These are phyloP conservation scores for Rhizopus stolonifer DNA, from an alignment of 371 early-diverging fungal species.

Conservation along the genomic window DNA sequence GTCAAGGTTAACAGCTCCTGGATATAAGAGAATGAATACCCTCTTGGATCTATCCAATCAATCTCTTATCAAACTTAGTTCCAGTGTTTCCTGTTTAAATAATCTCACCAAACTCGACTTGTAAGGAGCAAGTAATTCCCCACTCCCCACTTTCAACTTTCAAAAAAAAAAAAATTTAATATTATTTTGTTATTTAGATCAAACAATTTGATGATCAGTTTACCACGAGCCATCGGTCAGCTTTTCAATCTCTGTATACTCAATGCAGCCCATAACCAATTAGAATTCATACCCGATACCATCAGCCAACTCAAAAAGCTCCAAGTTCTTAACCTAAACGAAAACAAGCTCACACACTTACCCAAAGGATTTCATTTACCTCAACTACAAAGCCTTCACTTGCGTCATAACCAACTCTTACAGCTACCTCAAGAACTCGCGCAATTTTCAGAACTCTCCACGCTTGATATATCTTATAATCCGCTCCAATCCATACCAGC, in stretches of 20 bases:
- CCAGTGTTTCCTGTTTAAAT: constrained; percentile 37
- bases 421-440: constrained; percentile 58
- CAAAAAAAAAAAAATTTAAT: too few relatives aligned
- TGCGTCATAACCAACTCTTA: constrained; percentile 54
- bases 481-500: constrained; percentile 46
- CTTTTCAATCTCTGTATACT: constrained; percentile 33
- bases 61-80: constrained; percentile 38
- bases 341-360: constrained; percentile 60
- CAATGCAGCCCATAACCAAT: constrained; percentile 37
- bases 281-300: constrained; percentile 35
- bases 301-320: constrained; percentile 32
- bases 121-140: too few relatives aligned
- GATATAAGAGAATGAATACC: constrained; percentile 14
- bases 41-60: constrained; percentile 36
- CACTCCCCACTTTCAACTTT: too few relatives aligned
- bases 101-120: constrained; percentile 42
- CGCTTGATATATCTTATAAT: constrained; percentile 70
- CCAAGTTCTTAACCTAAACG: constrained; percentile 37
- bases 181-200: constrained; percentile 30
- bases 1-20: constrained; percentile 29
- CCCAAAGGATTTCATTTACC: constrained; percentile 64
- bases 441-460: constrained; percentile 52
- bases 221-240: constrained; percentile 40
- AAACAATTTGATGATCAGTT: constrained; percentile 39
- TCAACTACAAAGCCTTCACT: constrained; percentile 55